Conservation (phyloP, 768 basidiomycete genomes). For the Kondoa subrosea region DNA sequence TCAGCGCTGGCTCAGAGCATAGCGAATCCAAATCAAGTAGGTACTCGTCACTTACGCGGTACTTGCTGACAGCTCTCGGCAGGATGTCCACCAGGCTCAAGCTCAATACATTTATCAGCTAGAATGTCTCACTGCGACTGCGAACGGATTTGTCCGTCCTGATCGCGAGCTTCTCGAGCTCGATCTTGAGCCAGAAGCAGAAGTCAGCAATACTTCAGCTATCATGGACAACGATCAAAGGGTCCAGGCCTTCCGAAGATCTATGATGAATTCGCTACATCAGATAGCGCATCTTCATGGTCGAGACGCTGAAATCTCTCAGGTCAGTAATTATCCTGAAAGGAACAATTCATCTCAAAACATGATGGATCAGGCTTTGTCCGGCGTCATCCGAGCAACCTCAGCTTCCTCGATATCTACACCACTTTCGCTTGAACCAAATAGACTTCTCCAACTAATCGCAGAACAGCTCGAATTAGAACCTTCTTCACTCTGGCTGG, state of each 20-base stretch:
- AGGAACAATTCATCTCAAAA: neutral
- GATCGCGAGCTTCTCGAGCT: slow-evolving; percentile 36
- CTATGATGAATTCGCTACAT: slow-evolving; percentile 28
- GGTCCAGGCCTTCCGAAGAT: slow-evolving; percentile 26
- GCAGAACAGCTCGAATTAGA: neutral
- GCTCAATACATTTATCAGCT: slow-evolving; percentile 30
- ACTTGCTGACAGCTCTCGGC: neutral
- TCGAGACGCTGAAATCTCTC: slow-evolving; percentile 32
- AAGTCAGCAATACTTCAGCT: slow-evolving; percentile 10
- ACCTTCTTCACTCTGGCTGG: slow-evolving; percentile 29
- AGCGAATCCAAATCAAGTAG: neutral
- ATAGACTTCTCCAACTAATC: slow-evolving; percentile 27
- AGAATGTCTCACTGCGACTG: slow-evolving; percentile 34
- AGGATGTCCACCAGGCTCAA: slow-evolving; percentile 26
- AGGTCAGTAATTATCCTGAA: slow-evolving; percentile 27
- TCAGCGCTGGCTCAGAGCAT: neutral
- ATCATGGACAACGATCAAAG: slow-evolving; percentile 19
- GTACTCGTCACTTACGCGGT: neutral
- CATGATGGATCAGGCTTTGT: slow-evolving; percentile 23
- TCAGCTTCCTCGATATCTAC: slow-evolving; percentile 31
- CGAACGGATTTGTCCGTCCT: slow-evolving; percentile 33
- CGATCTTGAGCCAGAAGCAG: slow-evolving; percentile 24
- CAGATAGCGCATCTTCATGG: slow-evolving; percentile 29
- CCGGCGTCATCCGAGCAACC: slow-evolving; percentile 32
- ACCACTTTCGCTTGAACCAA: slow-evolving; percentile 33